Percentiles rank a stretch among this genome's conserved stretches.
These are phyloP conservation scores for Conticribra guillardii DNA, from an alignment of 108 stramenopile genomes.

Conservation along the genomic window DNA sequence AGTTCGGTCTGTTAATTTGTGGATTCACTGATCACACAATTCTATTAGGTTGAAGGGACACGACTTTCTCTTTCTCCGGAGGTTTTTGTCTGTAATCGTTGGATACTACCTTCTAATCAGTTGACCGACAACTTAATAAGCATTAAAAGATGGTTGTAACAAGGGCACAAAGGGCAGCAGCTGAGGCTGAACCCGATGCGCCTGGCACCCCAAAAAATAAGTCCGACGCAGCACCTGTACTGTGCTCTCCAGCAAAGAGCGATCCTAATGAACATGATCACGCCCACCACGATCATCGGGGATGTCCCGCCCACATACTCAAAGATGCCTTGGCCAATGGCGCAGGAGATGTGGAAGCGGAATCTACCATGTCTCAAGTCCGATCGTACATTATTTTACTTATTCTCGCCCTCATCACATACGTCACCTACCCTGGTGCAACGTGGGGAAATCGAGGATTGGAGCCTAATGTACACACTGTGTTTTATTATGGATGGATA, in stretches of 20 bases:
- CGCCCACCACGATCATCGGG: conserved; percentile 40
- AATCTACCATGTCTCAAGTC: conserved; percentile 30
- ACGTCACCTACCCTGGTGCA: conserved; percentile 54
- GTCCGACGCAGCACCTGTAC: too few relatives aligned
- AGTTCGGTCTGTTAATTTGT: too few relatives aligned
- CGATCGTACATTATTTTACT: conserved; percentile 33
- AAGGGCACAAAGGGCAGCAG: too few relatives aligned
- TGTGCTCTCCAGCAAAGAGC: too few relatives aligned
- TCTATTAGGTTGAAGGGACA: too few relatives aligned
- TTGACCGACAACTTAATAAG: too few relatives aligned
- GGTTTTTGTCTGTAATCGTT: too few relatives aligned
- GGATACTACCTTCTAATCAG: too few relatives aligned
- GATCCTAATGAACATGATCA: conserved; percentile 34
- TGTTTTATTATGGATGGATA: conserved; percentile 98
- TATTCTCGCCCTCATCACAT: conserved; percentile 48
- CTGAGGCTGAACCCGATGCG: not conserved
- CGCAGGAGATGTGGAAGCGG: conserved; percentile 4
- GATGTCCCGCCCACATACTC: conserved; percentile 42
- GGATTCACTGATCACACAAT: too few relatives aligned
- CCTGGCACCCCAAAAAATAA: too few relatives aligned
- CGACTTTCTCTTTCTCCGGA: too few relatives aligned
- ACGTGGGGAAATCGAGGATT: conserved; percentile 56
- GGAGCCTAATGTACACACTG: conserved; percentile 65
- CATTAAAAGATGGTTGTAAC: too few relatives aligned
- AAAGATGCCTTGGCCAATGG: conserved; percentile 8